Conservation (phyloP, 2,329 filamentous ascomycete genomes). For the Neonectria punicea region DNA sequence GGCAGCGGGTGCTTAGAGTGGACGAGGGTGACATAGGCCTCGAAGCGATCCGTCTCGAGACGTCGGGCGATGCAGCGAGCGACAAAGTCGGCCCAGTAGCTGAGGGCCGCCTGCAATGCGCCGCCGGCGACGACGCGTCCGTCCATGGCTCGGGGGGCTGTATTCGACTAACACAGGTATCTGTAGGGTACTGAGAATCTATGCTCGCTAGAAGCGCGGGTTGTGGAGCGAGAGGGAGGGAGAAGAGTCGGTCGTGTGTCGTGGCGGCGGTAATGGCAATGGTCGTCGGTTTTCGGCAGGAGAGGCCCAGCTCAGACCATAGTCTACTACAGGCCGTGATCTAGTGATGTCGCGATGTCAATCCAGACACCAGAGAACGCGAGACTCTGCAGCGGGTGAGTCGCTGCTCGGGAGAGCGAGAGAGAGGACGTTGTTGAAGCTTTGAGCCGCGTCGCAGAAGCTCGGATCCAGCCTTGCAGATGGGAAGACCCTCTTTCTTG, state of each 20-base stretch:
- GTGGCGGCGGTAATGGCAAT: too few relatives aligned
- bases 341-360: background rate
- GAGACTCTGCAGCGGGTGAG: background rate
- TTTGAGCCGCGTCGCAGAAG: slow-evolving; percentile 2
- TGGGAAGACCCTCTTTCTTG: background rate
- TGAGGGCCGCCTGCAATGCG: slow-evolving; percentile 43
- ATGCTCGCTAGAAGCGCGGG: background rate
- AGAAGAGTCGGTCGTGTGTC: background rate
- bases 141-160: slow-evolving; percentile 40
- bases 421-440: slow-evolving; percentile 5
- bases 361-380: background rate
- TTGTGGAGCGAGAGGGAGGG: background rate
- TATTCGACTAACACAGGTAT: background rate
- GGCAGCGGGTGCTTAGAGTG: slow-evolving; percentile 63
- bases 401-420: background rate
- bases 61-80: slow-evolving; percentile 60
- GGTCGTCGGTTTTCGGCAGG: background rate
- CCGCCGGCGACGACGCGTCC: slow-evolving; percentile 32
- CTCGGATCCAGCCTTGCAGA: slow-evolving; percentile 15
- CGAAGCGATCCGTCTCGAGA: slow-evolving; percentile 65
- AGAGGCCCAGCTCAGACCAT: background rate
- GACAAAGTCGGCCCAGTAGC: slow-evolving; percentile 64
- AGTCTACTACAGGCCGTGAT: background rate
- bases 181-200: background rate
- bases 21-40: slow-evolving; percentile 60